Conservation (phyloP, 2,329 filamentous ascomycete genomes). For the Didymella arachidicola region DNA sequence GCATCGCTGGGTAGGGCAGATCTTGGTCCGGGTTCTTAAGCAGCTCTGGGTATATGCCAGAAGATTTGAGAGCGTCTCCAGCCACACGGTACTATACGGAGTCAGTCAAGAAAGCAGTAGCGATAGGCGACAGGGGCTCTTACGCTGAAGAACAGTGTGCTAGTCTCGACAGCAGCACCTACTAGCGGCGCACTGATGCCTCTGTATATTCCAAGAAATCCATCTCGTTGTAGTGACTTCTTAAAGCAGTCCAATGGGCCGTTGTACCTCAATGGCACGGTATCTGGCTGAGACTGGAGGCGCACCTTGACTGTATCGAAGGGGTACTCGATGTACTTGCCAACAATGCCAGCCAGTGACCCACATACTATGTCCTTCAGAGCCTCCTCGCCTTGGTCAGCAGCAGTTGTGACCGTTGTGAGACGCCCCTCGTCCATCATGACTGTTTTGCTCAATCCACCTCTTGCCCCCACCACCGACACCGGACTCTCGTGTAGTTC, state of each 20-base stretch:
- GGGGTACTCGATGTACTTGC: slow-evolving; percentile 97
- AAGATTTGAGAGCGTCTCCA: slow-evolving; percentile 69
- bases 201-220: slow-evolving; percentile 83
- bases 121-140: slow-evolving; percentile 23
- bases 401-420: slow-evolving; percentile 22
- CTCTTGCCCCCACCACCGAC: slow-evolving; percentile 44
- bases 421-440: slow-evolving; percentile 30
- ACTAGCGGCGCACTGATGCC: slow-evolving; percentile 91
- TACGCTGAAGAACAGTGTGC: slow-evolving; percentile 87
- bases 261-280: slow-evolving; percentile 79
- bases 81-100: slow-evolving; percentile 54
- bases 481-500: slow-evolving; percentile 42
- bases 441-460: slow-evolving; percentile 30
- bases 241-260: slow-evolving; percentile 94
- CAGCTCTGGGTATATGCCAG: slow-evolving; percentile 60
- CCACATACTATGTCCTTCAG: slow-evolving; percentile 88
- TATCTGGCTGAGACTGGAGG: slow-evolving; percentile 91
- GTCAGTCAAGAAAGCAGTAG: slow-evolving; percentile 29
- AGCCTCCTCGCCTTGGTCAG: slow-evolving; percentile 67
- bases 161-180: slow-evolving; percentile 90
- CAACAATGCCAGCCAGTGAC: slow-evolving; percentile 87
- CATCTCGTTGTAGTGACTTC: slow-evolving; percentile 81
- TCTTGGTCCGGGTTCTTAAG: slow-evolving; percentile 55
- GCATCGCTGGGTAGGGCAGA: slow-evolving; percentile 77
- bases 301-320: slow-evolving; percentile 99